Percentiles rank a stretch among this genome's conserved stretches.
phyloP scores from a whole-genome alignment of 371 early-diverging fungal species.

The Rhizopus sp. region DNA sequence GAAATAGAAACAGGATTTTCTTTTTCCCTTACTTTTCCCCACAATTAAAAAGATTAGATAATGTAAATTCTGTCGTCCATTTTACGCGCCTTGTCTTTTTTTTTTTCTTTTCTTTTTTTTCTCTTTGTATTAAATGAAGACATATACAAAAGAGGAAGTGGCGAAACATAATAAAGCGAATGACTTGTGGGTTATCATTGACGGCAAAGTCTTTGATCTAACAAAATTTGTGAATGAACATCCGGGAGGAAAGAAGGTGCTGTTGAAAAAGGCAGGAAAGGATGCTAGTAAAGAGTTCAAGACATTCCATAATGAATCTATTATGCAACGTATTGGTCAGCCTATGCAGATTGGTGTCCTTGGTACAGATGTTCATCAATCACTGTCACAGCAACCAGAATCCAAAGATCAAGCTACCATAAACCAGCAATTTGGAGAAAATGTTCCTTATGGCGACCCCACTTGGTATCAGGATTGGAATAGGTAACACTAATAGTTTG shows the following conservation, averaged over 20 bases:
- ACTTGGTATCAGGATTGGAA: slow-evolving; percentile 82
- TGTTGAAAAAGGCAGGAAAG: slow-evolving; percentile 80
- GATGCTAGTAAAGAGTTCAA: slow-evolving; percentile 92
- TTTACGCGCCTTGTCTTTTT: slow-evolving; percentile 1
- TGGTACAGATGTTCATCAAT: slow-evolving; percentile 33
- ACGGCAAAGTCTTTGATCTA: slow-evolving; percentile 81
- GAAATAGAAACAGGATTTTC: not conserved
- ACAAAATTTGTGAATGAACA: slow-evolving; percentile 81
- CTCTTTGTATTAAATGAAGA: slow-evolving; percentile 19
- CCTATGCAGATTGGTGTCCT: slow-evolving; percentile 62
- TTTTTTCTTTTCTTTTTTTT: not conserved
- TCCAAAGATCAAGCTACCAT: not conserved
- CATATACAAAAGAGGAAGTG: slow-evolving; percentile 71
- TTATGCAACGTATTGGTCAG: slow-evolving; percentile 61
- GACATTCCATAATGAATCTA: slow-evolving; percentile 72
- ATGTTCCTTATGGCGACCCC: slow-evolving; percentile 84
- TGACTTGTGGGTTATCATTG: slow-evolving; percentile 93
- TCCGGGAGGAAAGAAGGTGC: slow-evolving; percentile 70
- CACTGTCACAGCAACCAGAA: not conserved
- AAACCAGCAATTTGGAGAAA: slow-evolving; percentile 65
- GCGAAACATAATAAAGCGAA: slow-evolving; percentile 68
- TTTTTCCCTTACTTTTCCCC: not conserved
- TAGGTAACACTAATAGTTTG: slow-evolving; percentile 22
- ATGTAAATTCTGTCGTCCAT: not conserved
- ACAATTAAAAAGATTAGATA: not conserved